phyloP scores from a whole-genome alignment of 495 filamentous ascomycete species.

The Aspergillus egyptiacus region DNA sequence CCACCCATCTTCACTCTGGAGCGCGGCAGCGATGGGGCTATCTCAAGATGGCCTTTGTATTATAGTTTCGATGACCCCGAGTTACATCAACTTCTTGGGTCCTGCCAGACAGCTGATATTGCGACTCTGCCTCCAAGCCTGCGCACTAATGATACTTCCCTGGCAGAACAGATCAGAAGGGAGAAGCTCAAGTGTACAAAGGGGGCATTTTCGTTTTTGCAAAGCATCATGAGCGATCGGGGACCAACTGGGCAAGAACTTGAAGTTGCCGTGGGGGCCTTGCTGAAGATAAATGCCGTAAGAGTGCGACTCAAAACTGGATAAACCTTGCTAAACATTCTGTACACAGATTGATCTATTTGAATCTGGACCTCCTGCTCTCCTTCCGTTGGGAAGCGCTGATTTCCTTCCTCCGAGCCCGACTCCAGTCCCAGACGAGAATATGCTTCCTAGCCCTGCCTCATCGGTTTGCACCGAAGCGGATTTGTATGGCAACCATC shows the following conservation, averaged over 20 bases:
- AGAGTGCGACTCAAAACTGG: background rate
- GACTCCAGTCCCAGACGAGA: slow-evolving; percentile 28
- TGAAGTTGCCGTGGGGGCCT: background rate
- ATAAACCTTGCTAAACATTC: background rate
- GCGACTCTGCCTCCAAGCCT: slow-evolving; percentile 28
- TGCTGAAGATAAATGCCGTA: background rate
- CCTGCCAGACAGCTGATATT: background rate
- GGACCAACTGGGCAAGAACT: slow-evolving; percentile 3
- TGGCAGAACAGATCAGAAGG: slow-evolving; percentile 18
- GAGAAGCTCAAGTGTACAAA: slow-evolving; percentile 22
- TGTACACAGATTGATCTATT: background rate
- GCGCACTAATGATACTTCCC: slow-evolving; percentile 21
- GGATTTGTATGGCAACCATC: background rate
- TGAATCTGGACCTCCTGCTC: background rate
- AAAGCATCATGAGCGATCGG: background rate
- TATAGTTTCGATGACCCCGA: slow-evolving; percentile 20
- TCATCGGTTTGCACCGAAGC: slow-evolving; percentile 1
- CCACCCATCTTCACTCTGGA: slow-evolving; percentile 45
- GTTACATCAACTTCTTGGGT: slow-evolving; percentile 25
- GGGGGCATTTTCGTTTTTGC: slow-evolving; percentile 16
- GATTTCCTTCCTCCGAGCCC: slow-evolving; percentile 21
- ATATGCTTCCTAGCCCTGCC: slow-evolving; percentile 10
- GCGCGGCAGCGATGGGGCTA: slow-evolving; percentile 38
- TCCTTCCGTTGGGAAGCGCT: slow-evolving; percentile 4
- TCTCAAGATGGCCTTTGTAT: background rate